Conservation (phyloP, 441 rosid species). For the Kokia cookei region DNA sequence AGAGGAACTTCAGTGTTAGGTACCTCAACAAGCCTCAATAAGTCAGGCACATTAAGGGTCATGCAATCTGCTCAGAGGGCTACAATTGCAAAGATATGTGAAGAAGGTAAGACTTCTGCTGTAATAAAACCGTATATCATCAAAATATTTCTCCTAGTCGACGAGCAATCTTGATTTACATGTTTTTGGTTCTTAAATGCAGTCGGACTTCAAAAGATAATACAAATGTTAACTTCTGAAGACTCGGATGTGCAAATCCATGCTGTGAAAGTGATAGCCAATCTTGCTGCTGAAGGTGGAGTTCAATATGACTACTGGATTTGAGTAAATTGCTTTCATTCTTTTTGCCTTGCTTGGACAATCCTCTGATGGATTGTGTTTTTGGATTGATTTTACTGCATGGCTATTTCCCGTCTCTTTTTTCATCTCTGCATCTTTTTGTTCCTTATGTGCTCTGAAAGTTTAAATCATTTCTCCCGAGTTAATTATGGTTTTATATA, state of each 20-base stretch:
- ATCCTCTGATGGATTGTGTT: not conserved
- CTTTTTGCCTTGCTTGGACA: not conserved
- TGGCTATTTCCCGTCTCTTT: not conserved
- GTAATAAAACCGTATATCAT: not conserved
- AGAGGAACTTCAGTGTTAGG: constrained; percentile 43
- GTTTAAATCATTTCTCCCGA: not conserved
- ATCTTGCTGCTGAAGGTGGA: constrained; percentile 95
- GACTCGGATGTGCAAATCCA: constrained; percentile 83
- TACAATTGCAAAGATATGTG: constrained; percentile 92
- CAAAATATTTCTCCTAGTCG: constrained; percentile 4
- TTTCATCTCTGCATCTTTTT: not conserved
- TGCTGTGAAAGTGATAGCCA: constrained; percentile 91
- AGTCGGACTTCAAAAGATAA: constrained; percentile 87
- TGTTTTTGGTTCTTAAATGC: constrained; percentile 10
- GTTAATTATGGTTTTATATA: constrained; percentile 13
- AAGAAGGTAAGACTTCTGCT: constrained; percentile 58
- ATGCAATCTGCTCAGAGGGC: constrained; percentile 71
- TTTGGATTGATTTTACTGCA: not conserved
- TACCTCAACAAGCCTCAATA: constrained; percentile 32
- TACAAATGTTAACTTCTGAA: constrained; percentile 72
- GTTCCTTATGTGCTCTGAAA: not conserved
- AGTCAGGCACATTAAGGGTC: constrained; percentile 56
- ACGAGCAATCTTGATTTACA: not conserved
- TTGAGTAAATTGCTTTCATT: not conserved
- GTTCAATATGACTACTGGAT: not conserved